phyloP scores from a whole-genome alignment of 2,329 filamentous ascomycete species.

The Ploettnerulaceae sp. region DNA sequence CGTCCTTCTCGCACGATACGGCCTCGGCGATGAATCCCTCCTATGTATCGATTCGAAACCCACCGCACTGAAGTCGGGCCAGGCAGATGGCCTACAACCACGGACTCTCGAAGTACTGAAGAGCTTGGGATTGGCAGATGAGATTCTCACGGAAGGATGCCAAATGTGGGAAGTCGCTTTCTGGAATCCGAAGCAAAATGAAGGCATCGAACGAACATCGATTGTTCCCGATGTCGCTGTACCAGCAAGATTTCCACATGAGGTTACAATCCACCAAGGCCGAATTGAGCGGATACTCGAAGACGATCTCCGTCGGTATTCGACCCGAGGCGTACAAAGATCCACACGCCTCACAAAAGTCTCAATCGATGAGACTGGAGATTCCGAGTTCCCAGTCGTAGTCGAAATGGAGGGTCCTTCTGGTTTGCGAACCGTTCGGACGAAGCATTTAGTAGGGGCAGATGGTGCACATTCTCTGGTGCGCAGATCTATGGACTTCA shows the following conservation, averaged over 20 bases:
- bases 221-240: conserved; percentile 38
- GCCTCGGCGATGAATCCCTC: conserved; percentile 36
- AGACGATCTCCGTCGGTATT: conserved; percentile 38
- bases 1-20: conserved; percentile 40
- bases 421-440: conserved; percentile 44
- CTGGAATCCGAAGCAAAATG: conserved; percentile 49
- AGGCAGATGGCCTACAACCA: conserved; percentile 58
- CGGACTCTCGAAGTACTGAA: conserved; percentile 58
- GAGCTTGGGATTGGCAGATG: conserved; percentile 50
- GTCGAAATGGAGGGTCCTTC: conserved; percentile 36
- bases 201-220: conserved; percentile 37
- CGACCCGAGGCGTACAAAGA: conserved; percentile 42
- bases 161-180: conserved; percentile 53
- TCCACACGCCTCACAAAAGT: conserved; percentile 47
- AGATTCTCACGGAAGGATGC: conserved; percentile 50
- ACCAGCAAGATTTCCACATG: conserved; percentile 35
- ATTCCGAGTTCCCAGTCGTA: conserved; percentile 37
- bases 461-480: conserved; percentile 49
- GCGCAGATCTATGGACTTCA: conserved; percentile 44
- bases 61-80: conserved; percentile 42
- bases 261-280: conserved; percentile 43
- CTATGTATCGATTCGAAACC: conserved; percentile 41
- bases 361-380: conserved; percentile 36
- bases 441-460: conserved; percentile 61
- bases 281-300: conserved; percentile 42